These are phyloP conservation scores for Hericium erinaceus DNA, from an alignment of 768 basidiomycete species.

Conservation along the genomic window DNA sequence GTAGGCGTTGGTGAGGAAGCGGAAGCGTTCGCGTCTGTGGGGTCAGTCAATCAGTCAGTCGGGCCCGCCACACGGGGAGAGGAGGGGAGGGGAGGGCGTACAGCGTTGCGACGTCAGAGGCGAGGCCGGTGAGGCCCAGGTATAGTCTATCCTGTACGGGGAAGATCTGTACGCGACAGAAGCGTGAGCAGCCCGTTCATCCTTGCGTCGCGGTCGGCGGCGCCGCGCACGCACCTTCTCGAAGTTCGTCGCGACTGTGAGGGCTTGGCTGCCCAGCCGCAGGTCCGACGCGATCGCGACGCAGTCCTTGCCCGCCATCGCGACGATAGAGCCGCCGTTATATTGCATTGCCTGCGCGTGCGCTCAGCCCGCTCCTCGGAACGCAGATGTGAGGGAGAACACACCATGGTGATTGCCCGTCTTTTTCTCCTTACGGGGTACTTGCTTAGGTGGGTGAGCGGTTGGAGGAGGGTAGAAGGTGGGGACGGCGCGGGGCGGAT, in stretches of 20 bases:
- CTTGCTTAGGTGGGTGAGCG: neutral
- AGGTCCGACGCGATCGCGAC: constrained; percentile 97
- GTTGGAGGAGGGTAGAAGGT: neutral
- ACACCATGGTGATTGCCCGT: no score
- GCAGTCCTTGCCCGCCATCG: constrained; percentile 98
- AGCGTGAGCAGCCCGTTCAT: constrained; percentile 10
- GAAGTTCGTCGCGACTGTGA: constrained; percentile 86
- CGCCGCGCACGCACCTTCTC: constrained; percentile 59
- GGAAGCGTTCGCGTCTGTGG: constrained; percentile 75
- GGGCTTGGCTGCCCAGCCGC: constrained; percentile 78
- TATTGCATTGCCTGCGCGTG: constrained; percentile 73
- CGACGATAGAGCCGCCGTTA: constrained; percentile 97
- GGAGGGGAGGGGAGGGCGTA: constrained; percentile 26
- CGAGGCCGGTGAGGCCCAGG: constrained; percentile 86
- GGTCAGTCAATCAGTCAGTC: neutral
- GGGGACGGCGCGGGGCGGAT: neutral
- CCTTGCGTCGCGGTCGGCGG: no score
- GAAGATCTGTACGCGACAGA: constrained; percentile 61
- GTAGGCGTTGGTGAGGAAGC: constrained; percentile 97
- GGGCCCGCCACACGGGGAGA: neutral
- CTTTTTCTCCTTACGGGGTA: neutral
- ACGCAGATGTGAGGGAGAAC: no score
- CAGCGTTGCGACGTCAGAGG: constrained; percentile 90
- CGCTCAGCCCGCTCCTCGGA: no score
- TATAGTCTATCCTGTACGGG: constrained; percentile 89